Evolutionary conservation across 2,329 filamentous ascomycete species (phyloP).

Genomic region (Hymenoscyphus repandus): DNA sequence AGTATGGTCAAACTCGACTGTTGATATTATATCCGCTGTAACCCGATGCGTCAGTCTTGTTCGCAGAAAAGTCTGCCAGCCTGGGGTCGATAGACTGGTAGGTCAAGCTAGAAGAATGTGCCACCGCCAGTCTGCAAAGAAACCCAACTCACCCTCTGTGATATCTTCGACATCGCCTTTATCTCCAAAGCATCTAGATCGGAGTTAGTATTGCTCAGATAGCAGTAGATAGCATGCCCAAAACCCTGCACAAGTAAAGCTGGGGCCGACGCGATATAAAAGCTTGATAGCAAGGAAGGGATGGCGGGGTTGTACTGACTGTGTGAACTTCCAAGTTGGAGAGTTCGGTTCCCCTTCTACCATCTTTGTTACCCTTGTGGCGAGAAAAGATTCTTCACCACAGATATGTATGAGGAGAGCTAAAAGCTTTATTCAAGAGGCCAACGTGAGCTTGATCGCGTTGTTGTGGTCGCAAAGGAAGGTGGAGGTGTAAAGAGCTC

Average conservation of each 20-base stretch:
- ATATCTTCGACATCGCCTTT: conserved; percentile 88
- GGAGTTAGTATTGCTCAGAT: conserved; percentile 21
- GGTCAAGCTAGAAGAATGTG: background rate
- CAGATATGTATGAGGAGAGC: conserved; percentile 6
- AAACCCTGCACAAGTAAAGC: background rate
- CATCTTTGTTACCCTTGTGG: conserved; percentile 59
- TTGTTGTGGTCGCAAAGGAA: background rate
- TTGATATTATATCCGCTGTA: conserved; percentile 83
- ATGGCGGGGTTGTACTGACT: conserved; percentile 43
- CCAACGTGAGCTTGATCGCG: conserved; percentile 20
- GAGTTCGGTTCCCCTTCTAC: conserved; percentile 91
- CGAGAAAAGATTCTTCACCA: conserved; percentile 28
- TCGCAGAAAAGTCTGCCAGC: background rate
- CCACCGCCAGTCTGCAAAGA: background rate
- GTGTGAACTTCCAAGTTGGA: conserved; percentile 99
- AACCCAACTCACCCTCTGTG: conserved; percentile 30
- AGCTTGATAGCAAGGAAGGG: background rate
- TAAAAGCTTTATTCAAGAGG: conserved; percentile 9
- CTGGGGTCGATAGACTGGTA: background rate
- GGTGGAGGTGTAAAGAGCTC: background rate
- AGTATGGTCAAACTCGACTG: conserved; percentile 85
- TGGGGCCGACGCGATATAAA: background rate
- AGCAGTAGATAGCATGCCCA: background rate
- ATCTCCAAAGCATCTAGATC: conserved; percentile 89
- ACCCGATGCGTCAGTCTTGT: conserved; percentile 9